Base-by-base conservation (phyloP, 345 rosid species). In the Linum tenue region DNA sequence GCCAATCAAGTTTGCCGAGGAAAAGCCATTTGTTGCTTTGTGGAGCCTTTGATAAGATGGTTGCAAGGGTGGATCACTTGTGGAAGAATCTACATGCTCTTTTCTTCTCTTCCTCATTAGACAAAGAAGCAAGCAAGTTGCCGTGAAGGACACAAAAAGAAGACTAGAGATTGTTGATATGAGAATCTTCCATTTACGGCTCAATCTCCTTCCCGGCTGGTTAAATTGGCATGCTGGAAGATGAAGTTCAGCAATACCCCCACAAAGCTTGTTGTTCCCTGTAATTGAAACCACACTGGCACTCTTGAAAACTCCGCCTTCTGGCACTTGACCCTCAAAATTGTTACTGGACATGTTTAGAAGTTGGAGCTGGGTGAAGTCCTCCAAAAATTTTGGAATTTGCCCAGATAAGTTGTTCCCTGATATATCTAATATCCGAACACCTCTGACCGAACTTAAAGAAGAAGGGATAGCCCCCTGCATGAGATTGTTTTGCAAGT, bases 21-120 rank as follows among this genome's bases (percentile, higher is more conserved):
- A 61, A 42, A 64, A 73, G 37, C 60, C 62, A 65, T 62, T 5
- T 2, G 70, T 66, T 3, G 61, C 66, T 50, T 22, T 62, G 11
- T 22, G 59, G 63, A 69, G 62, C 42, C 14, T 35, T 12, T 14
- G 7, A 8, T 56, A 65, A 35, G 67, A 44, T 62, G 63, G 31
- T 22, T 22, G 31, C 53, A 48, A 6, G 7, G 9, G 14, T 7
- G 53, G 1, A 22, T 22, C 31, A 22, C 31, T 22, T 22, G 31
- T 15, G 39, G 50, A 1, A 15, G 56, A 59, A 31, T 51, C 37
- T 5, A 22, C 48, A 11, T 8, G 64, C 9, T 67, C 51, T 40
- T 50, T 70, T 60, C 63, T 64, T 3, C 4, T 67, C 12, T 55
- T 39, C 9, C 2, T 53, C 36, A 40, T 63, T 15, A 58, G 55